Evolutionary conservation across 2,329 filamentous ascomycete genomes (phyloP), one percentile per base, ranked within the genome.

Genomic region (Sarocladium kiliense): DNA sequence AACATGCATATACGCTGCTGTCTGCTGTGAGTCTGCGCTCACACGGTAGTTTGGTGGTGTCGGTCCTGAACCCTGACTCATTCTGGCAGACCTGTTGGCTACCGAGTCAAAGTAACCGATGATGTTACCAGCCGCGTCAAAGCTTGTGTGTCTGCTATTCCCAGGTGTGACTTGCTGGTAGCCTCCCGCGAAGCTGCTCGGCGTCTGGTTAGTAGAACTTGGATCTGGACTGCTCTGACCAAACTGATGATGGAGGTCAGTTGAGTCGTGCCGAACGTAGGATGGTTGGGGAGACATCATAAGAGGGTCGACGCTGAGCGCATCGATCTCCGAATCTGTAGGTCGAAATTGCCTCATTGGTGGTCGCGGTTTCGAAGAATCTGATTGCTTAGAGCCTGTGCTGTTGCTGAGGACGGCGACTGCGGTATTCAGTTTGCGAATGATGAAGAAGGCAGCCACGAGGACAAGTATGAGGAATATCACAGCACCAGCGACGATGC

Each of bases 401-500:
- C 72, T 70, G 2, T 72, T 71, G 66, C 49, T 64, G 7, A 74
- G 68, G 6, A 69, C 69, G 26, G 66, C 67, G 60, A 75, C 71
- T 19, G 78, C 74, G 41, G 68, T 72, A 56, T 73, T 79, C 16
- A 84, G 71, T 10, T 74, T 75, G 1, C 76, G 71, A 45, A 84
- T 70, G 47, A 84, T 74, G 50, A 81, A 66, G 57, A 71, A 76
- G 2, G 78, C 70, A 0, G 73, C 73, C 2, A 72, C 66, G 5
- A 83, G 37, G 11, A 82, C 70, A 25, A 76, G 67, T 1, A 79
- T 55, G 2, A 84, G 66, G 11, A 84, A 63, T 0, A 70, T 72
- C 2, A 79, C 67, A 12, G 75, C 75, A 1, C 78, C 80, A 2
- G 73, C 77, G 32, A 84, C 71, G 21, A 84, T 80, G 2, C 81